Base-by-base conservation (phyloP, 805 yeast species). In the Tetrapisispora fleetii region DNA sequence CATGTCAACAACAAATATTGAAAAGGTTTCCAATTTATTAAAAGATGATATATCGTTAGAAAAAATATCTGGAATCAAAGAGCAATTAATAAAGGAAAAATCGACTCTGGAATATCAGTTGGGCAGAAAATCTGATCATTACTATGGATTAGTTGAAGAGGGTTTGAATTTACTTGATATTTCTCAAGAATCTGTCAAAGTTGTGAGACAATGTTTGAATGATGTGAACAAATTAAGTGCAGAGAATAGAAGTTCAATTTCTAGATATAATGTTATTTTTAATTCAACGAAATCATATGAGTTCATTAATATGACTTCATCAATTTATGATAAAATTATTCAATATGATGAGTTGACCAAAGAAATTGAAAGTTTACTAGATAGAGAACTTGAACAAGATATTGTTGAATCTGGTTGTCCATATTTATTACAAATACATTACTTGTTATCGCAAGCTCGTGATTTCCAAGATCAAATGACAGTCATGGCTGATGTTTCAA, bases 381-480 rank as follows among this genome's bases (percentile, higher is more conserved):
- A 76, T 13, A 53, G 56, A 2, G 80, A 75, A 51, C 43, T 58
- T 11, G 45, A 54, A 1, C 47, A 51, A 13, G 67, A 63, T 48
- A 48, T 59, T 2, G 33, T 63, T 8, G 63, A 59, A n/a, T 69
- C 73, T n/a, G 77, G 72, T 21, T 67, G 67, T 58, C 76, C 80
- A 9, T 74, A 77, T 52, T 65, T 91, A 28, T 69, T 88, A 44
- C 60, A 73, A 22, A 78, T 85, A 13, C 98, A 91, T 64, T 85
- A 74, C 62, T 70, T 75, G 51, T 72, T 91, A 50, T 82, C 81
- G 43, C 76, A 76, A 58, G 77, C 87, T 18, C 73, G 95, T 46
- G 91, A 88, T 64, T 80, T 90, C 55, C 79, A 75, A 53, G 97
- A 91, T 54, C 85, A 83, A 60, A 74, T 90, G 47, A 72, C 72